Conservation (phyloP, 176 grass and related monocot genomes). For the Carex myosuroides region DNA sequence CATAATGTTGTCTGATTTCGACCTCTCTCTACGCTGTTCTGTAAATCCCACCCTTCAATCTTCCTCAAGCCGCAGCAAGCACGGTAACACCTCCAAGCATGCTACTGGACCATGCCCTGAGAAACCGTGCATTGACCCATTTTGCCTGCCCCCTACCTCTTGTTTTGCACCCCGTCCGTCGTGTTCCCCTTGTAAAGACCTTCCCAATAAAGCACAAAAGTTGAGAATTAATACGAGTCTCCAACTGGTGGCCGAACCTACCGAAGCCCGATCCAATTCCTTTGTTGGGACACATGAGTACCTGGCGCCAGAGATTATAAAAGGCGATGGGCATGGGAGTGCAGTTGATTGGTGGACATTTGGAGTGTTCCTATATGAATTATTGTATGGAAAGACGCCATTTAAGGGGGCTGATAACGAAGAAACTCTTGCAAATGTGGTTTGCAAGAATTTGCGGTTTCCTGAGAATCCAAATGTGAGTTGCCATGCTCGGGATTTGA, state of each 20-base stretch:
- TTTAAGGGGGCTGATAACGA: constrained; percentile 72
- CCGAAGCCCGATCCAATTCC: constrained; percentile 62
- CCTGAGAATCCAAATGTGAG: constrained; percentile 39
- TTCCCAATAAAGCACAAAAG: not conserved
- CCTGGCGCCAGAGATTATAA: constrained; percentile 82
- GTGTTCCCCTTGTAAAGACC: not conserved
- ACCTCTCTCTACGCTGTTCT: constrained; percentile 71
- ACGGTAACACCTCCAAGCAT: not conserved
- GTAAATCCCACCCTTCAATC: constrained; percentile 60
- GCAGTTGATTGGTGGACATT: constrained; percentile 95
- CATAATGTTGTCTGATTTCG: constrained; percentile 80
- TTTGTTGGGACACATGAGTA: constrained; percentile 94
- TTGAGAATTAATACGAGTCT: constrained; percentile 4
- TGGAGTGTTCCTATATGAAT: constrained; percentile 75
- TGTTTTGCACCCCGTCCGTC: constrained; percentile 13
- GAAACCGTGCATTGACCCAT: constrained; percentile 9
- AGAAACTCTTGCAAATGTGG: constrained; percentile 67
- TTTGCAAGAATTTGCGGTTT: constrained; percentile 53
- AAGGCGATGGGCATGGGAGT: constrained; percentile 84
- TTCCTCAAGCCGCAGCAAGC: constrained; percentile 34
- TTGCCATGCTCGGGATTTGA: constrained; percentile 39
- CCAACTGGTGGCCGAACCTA: constrained; percentile 59
- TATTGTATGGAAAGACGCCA: constrained; percentile 64
- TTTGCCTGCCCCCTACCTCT: not conserved
- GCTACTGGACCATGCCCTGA: not conserved